Conservation (phyloP, 495 filamentous ascomycete genomes). For the Aspergillus saccharolyticus region DNA sequence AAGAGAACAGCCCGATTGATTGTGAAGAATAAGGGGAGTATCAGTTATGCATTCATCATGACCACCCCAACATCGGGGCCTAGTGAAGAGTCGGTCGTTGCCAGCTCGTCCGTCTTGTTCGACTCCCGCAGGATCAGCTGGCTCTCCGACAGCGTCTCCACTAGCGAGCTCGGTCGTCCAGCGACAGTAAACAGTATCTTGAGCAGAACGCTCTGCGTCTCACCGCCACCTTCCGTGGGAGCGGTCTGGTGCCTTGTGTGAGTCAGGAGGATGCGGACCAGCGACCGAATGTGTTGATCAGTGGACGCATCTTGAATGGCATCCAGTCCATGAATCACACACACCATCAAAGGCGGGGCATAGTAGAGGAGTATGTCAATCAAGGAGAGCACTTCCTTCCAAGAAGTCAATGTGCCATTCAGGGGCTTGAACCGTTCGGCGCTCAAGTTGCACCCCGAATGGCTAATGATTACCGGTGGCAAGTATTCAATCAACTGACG, state of each 20-base stretch:
- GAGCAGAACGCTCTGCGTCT: constrained; percentile 31
- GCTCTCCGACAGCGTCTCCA: constrained; percentile 38
- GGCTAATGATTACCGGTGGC: constrained; percentile 38
- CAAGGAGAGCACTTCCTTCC: constrained; percentile 39
- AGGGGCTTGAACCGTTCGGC: constrained; percentile 37
- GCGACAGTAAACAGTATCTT: constrained; percentile 42
- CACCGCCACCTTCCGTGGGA: constrained; percentile 15
- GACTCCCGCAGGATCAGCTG: constrained; percentile 31
- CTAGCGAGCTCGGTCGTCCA: constrained; percentile 31
- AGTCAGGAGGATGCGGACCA: constrained; percentile 33
- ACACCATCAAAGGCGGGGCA: constrained; percentile 40
- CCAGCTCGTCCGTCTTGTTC: constrained; percentile 18
- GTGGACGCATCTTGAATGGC: constrained; percentile 35
- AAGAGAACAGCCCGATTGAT: constrained; percentile 3
- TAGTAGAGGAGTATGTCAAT: constrained; percentile 38
- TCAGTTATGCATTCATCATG: constrained; percentile 39
- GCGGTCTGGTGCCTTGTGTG: constrained; percentile 31
- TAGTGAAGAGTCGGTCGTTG: constrained; percentile 21
- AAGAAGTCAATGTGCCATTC: constrained; percentile 35
- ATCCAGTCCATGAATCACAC: constrained; percentile 41
- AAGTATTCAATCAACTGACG: constrained; percentile 44
- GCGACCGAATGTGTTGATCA: constrained; percentile 30
- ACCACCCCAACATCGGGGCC: constrained; percentile 32
- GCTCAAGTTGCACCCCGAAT: constrained; percentile 34
- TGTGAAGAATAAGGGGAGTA: not conserved